Base-by-base conservation (phyloP, 208 protist species). In the Acanthamoeba triangularis region DNA sequence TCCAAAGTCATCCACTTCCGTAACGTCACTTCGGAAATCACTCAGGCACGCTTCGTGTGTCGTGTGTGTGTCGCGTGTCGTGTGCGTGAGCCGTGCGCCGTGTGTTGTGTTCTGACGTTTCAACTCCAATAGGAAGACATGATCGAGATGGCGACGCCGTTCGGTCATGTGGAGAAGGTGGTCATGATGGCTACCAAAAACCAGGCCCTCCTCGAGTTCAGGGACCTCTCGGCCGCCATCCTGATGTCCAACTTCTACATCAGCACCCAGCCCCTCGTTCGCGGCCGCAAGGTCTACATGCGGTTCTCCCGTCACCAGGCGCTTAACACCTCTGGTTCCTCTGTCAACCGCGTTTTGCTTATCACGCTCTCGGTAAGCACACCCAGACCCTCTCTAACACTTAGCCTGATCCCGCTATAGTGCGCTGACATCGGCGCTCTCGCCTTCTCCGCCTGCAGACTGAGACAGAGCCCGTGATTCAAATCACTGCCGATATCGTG, bases 191-290 rank as follows among this genome's bases (percentile, higher is more conserved):
- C 54, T 2, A 67, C 84, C 44, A 90, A 90, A n/a, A 90, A 90
- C 37, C 84, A 90, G 56, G 47, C 54, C 44, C 84, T 90, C 30
- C 84, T 90, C 54, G 84, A 90, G 37, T 90, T 90, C 84, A 23
- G 56, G 30, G 56, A 67, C 84, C 56, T 90, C 23, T n/a, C 84
- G 7, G n/a, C 25, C 52, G 44, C 84, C 84, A 90, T 90, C 47
- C 47, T 69, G 54, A 90, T 90, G 84, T 41, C 20, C 84, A 90
- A 90, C 84, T 90, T 90, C 56, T 90, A 90, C 84, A 90, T 90
- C 52, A 90, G 63, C 54, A 90, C 84, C 11, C 47, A 61, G 30
- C 84, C 84, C 23, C 84, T 69, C 11, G 30, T 90, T 28, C 47
- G 84, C 47, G 84, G 84, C 10, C 84, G 84, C 54, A 90, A 90